These are phyloP conservation scores for Solanum raphanifolium DNA, from an alignment of 257 asterid species.

Conservation along the genomic window DNA sequence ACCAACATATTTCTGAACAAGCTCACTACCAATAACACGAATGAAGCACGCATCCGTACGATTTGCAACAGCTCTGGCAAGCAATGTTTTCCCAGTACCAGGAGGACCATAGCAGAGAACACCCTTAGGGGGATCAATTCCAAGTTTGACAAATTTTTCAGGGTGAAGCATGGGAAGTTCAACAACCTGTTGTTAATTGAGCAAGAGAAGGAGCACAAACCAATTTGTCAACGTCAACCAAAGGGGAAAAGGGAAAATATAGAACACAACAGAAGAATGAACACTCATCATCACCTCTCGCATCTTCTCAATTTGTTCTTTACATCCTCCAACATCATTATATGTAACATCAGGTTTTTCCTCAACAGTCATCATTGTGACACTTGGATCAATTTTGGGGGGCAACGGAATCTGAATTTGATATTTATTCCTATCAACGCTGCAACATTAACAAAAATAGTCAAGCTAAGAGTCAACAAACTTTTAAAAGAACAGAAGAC, in stretches of 20 bases:
- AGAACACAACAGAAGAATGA: not conserved
- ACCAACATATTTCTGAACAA: slow-evolving; percentile 95
- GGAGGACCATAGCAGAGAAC: slow-evolving; percentile 98
- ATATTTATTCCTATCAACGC: slow-evolving; percentile 89
- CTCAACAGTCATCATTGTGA: slow-evolving; percentile 98
- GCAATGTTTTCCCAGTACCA: slow-evolving; percentile 90
- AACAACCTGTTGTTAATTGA: slow-evolving; percentile 52
- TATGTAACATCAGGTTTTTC: slow-evolving; percentile 98
- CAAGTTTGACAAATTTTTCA: slow-evolving; percentile 90
- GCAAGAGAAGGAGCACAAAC: not conserved
- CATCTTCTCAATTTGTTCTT: slow-evolving; percentile 98
- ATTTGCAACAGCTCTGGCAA: slow-evolving; percentile 97
- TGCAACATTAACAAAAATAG: slow-evolving; percentile 19
- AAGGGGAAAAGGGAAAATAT: not conserved
- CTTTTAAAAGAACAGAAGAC: not conserved
- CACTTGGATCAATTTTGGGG: slow-evolving; percentile 97
- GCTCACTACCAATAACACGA: slow-evolving; percentile 96
- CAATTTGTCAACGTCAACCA: not conserved
- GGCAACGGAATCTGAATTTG: slow-evolving; percentile 98
- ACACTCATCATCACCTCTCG: slow-evolving; percentile 53
- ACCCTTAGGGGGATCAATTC: slow-evolving; percentile 98
- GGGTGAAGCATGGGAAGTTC: slow-evolving; percentile 99
- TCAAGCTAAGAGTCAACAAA: slow-evolving; percentile 1
- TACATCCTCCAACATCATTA: slow-evolving; percentile 96
- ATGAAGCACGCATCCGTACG: slow-evolving; percentile 96